These are phyloP conservation scores for Tetracladium marchalianum DNA, from an alignment of 495 filamentous ascomycete species.

Conservation along the genomic window DNA sequence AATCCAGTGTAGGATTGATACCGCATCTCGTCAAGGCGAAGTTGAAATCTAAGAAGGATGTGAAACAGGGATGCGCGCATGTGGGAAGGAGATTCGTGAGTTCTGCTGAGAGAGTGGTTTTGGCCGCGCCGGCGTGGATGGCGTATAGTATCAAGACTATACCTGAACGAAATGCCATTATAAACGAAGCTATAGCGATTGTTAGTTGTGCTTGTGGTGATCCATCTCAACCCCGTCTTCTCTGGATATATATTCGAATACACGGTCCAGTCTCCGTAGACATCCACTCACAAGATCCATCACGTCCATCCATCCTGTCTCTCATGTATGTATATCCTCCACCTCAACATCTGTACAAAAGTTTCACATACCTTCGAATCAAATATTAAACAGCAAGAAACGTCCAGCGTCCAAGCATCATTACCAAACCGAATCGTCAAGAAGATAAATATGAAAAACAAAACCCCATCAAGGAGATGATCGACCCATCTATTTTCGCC, in stretches of 20 bases:
- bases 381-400: constrained; percentile 13
- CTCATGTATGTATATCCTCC: too few relatives aligned
- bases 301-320: too few relatives aligned
- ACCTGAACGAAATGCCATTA: constrained; percentile 18
- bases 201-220: too few relatives aligned
- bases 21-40: constrained; percentile 42
- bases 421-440: constrained; percentile 2
- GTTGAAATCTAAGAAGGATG: constrained; percentile 49
- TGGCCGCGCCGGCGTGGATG: constrained; percentile 6
- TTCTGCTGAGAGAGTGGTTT: constrained; percentile 29
- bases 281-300: too few relatives aligned
- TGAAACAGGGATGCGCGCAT: constrained; percentile 54
- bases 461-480: too few relatives aligned
- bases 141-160: constrained; percentile 13
- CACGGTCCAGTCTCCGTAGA: too few relatives aligned
- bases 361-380: constrained; percentile 14
- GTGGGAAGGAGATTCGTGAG: constrained; percentile 43
- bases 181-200: constrained; percentile 9
- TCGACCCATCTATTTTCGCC: too few relatives aligned
- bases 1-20: constrained; percentile 41
- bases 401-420: constrained; percentile 20
- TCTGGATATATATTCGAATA: too few relatives aligned
- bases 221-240: too few relatives aligned
- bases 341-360: background rate
- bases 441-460: too few relatives aligned